phyloP scores from a whole-genome alignment of 2,329 filamentous ascomycete genomes.

The Didymella keratinophila region DNA sequence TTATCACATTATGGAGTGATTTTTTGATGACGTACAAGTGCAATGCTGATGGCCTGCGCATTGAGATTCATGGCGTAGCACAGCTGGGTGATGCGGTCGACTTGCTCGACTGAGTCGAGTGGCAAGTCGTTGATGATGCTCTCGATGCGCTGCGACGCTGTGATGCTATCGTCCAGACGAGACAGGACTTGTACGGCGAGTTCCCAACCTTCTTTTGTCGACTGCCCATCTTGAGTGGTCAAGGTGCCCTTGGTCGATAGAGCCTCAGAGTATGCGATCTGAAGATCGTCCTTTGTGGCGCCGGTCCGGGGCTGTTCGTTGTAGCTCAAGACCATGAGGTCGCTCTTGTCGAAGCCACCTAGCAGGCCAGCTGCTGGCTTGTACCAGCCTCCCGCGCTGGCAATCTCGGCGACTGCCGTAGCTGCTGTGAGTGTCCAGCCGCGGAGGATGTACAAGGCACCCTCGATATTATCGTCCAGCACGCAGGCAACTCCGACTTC shows the following conservation, averaged over 20 bases:
- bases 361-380: conserved; percentile 62
- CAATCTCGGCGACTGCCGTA: conserved; percentile 81
- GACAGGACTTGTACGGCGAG: conserved; percentile 83
- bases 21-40: conserved; percentile 69
- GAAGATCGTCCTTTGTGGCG: conserved; percentile 79
- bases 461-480: conserved; percentile 83
- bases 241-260: conserved; percentile 59
- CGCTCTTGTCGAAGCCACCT: conserved; percentile 78
- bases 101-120: conserved; percentile 72
- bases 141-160: conserved; percentile 76
- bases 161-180: conserved; percentile 75
- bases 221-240: conserved; percentile 39
- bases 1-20: not conserved
- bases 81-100: conserved; percentile 82
- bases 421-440: conserved; percentile 83
- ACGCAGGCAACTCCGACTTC: conserved; percentile 84
- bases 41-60: conserved; percentile 79
- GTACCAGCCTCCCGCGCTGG: conserved; percentile 84
- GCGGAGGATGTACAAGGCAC: conserved; percentile 75
- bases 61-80: conserved; percentile 81
- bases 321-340: conserved; percentile 82
- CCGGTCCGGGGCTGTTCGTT: conserved; percentile 39
- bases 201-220: conserved; percentile 78
- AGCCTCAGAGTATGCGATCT: conserved; percentile 78
- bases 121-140: conserved; percentile 77